Conservation (phyloP, 768 basidiomycete species). For the Dendrothele bispora region DNA sequence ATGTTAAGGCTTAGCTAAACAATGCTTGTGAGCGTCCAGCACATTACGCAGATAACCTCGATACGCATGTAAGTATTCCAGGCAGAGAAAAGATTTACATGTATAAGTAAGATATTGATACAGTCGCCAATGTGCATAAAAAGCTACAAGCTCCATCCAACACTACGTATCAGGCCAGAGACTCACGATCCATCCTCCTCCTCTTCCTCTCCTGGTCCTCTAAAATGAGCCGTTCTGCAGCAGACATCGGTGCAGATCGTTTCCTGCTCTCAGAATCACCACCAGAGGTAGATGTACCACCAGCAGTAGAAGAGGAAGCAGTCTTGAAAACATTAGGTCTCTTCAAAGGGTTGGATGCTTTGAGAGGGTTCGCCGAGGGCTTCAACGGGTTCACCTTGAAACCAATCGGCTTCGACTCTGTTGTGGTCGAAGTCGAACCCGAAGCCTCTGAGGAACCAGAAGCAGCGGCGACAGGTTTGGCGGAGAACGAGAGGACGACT, state of each 20-base stretch:
- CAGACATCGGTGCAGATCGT: conserved; percentile 64
- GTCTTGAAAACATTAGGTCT: conserved; percentile 75
- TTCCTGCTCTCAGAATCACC: conserved; percentile 59
- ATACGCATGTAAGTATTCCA: too few relatives aligned
- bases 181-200: conserved; percentile 65
- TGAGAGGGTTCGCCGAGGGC: conserved; percentile 56
- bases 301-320: conserved; percentile 28
- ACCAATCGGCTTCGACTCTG: too few relatives aligned
- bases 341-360: conserved; percentile 64
- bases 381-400: conserved; percentile 70
- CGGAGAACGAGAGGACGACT: conserved; percentile 70
- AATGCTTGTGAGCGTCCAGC: too few relatives aligned
- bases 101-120: too few relatives aligned
- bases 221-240: conserved; percentile 81
- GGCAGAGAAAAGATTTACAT: too few relatives aligned
- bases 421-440: conserved; percentile 10
- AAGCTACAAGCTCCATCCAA: too few relatives aligned
- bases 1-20: too few relatives aligned
- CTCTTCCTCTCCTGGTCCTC: conserved; percentile 93
- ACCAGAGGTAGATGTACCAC: conserved; percentile 29
- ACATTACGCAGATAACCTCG: too few relatives aligned
- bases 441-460: conserved; percentile 19
- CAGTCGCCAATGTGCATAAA: too few relatives aligned
- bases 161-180: not conserved
- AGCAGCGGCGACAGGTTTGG: conserved; percentile 28